Percentiles rank a stretch among this genome's conserved stretches.
Conservation (phyloP, 495 filamentous ascomycete genomes). For the Rhypophila decipiens region DNA sequence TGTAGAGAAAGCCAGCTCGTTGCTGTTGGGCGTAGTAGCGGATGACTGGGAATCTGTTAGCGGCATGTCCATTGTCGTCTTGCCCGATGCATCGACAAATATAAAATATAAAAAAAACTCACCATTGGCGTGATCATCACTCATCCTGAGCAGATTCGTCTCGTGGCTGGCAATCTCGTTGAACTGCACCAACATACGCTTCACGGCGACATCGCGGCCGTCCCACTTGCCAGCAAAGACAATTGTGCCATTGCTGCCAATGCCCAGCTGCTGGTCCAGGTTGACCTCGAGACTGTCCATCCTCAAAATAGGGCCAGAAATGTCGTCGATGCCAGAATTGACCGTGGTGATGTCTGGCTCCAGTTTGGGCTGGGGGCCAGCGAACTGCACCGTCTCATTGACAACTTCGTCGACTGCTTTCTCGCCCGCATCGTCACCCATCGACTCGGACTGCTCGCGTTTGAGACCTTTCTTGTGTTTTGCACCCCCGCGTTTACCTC, state of each 20-base stretch:
- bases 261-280: conserved; percentile 66
- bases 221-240: conserved; percentile 83
- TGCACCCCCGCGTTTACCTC: conserved; percentile 76
- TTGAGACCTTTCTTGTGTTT: conserved; percentile 55
- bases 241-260: conserved; percentile 78
- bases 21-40: conserved; percentile 90
- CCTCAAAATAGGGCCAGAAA: conserved; percentile 54
- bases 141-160: conserved; percentile 80
- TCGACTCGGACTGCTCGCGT: conserved; percentile 32
- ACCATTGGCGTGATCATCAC: conserved; percentile 88
- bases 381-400: conserved; percentile 37
- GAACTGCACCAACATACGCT: conserved; percentile 91
- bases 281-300: conserved; percentile 70
- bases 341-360: conserved; percentile 53
- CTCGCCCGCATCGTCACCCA: conserved; percentile 31
- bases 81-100: neutral
- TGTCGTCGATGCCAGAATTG: conserved; percentile 42
- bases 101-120: conserved; percentile 6
- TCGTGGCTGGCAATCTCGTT: conserved; percentile 94
- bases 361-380: conserved; percentile 41
- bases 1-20: conserved; percentile 87
- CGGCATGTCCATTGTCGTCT: neutral
- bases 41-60: conserved; percentile 59
- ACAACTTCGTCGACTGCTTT: conserved; percentile 39
- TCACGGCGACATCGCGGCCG: conserved; percentile 88